These are phyloP conservation scores for Cryptosporidium meleagridis DNA, from an alignment of 169 alveolate species.

Conservation along the genomic window DNA sequence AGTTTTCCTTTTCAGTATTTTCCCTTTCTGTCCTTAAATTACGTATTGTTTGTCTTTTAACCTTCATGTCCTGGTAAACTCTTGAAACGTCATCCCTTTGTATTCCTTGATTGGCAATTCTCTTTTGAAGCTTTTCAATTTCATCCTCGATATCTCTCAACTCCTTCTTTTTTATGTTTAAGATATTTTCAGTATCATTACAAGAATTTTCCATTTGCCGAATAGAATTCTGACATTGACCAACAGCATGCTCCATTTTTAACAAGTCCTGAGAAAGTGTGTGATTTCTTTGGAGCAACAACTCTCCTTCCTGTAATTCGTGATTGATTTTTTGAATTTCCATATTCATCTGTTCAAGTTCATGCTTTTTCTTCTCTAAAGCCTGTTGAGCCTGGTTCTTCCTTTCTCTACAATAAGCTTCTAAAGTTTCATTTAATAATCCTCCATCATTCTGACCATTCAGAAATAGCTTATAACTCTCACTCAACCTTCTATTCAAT, in stretches of 20 bases:
- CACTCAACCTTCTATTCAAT: constrained; percentile 48
- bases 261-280: constrained; percentile 61
- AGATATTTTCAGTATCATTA: constrained; percentile 46
- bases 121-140: constrained; percentile 56
- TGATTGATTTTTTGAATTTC: constrained; percentile 65
- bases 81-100: constrained; percentile 73
- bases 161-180: constrained; percentile 44
- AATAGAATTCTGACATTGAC: constrained; percentile 54
- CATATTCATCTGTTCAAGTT: constrained; percentile 70
- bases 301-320: constrained; percentile 67
- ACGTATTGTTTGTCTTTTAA: constrained; percentile 54
- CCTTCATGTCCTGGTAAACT: constrained; percentile 73
- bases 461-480: constrained; percentile 52
- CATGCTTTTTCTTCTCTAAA: constrained; percentile 62
- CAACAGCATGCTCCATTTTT: constrained; percentile 70
- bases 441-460: constrained; percentile 73
- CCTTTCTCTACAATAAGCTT: constrained; percentile 73
- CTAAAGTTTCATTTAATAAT: constrained; percentile 46
- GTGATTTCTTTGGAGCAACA: constrained; percentile 57
- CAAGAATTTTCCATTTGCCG: constrained; percentile 58
- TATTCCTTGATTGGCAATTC: constrained; percentile 64
- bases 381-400: constrained; percentile 73
- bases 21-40: constrained; percentile 53
- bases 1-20: constrained; percentile 67
- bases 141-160: constrained; percentile 60